A percentile compares a stretch with the other conserved stretches of the same genome.
Conservation (phyloP, 805 yeast species). For the Millerago galiae region DNA sequence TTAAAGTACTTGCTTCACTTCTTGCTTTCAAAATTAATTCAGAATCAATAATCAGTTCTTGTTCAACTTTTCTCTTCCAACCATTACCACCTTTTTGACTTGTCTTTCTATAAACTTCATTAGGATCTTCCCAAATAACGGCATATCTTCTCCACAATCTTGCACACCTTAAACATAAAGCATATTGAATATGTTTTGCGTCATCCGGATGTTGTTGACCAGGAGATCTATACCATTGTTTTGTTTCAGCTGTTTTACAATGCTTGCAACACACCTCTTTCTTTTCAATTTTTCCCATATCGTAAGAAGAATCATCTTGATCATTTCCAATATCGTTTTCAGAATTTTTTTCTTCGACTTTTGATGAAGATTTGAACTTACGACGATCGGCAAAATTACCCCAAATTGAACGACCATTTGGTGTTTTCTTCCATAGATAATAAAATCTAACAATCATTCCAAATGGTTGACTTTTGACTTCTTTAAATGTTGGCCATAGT, state of each 20-base stretch:
- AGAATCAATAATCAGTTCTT: constrained; percentile 60
- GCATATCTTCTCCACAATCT: constrained; percentile 89
- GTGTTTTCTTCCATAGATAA: constrained; percentile 88
- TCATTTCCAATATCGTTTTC: constrained; percentile 25
- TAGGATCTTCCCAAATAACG: constrained; percentile 77
- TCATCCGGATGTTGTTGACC: constrained; percentile 36
- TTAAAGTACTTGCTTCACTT: not conserved
- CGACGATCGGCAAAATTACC: constrained; percentile 73
- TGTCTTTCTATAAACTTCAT: constrained; percentile 48
- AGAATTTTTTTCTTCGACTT: constrained; percentile 12
- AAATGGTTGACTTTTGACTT: constrained; percentile 66
- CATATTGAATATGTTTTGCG: constrained; percentile 36
- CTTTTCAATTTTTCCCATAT: constrained; percentile 39
- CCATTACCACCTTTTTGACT: constrained; percentile 39
- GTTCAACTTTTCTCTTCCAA: constrained; percentile 59
- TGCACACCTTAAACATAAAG: constrained; percentile 83
- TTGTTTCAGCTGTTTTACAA: constrained; percentile 52
- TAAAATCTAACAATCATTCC: constrained; percentile 82
- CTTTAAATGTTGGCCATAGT: constrained; percentile 61
- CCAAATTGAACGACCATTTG: constrained; percentile 72
- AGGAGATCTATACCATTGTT: constrained; percentile 67
- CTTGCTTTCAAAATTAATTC: constrained; percentile 46
- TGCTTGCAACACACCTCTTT: constrained; percentile 58
- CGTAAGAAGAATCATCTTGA: constrained; percentile 69
- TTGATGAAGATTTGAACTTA: constrained; percentile 40